Base-by-base conservation (phyloP, 2,329 filamentous ascomycete species). In the Trichoderma sp. region DNA sequence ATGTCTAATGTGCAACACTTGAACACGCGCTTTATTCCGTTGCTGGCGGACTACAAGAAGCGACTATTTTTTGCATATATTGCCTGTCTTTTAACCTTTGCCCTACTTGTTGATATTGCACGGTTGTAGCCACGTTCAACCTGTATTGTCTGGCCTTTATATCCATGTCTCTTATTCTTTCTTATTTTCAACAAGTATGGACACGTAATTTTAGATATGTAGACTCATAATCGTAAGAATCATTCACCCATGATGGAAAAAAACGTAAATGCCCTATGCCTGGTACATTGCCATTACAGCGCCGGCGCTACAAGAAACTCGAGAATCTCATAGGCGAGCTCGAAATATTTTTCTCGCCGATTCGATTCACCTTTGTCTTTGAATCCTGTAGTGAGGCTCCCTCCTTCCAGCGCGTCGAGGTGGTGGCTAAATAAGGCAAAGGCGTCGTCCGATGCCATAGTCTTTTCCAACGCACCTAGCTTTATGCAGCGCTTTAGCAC, bases 401-500 rank as follows among this genome's bases (percentile, higher is more conserved):
- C 85, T 2, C 77, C 76, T 40, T 89, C 85, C 27, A 89, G 74
- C 7, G 79, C 80, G 47, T 83, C 79, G 33, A 90, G 78, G 56
- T 87, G 81, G 70, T 84, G 79, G 49, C 77, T 77, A 72, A 90
- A 85, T 56, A 82, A 75, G 31, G 78, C 75, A 4, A 80, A 71
- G 21, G 77, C 77, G 55, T 76, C 76, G 24, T 73, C 76, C 27
- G 74, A 74, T 5, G 68, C 71, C 19, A 85, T 77, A 16, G 87
- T 73, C 35, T 74, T 72, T 73, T 86, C 83, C 24, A 89, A 73
- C 0, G 77, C 78, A 37, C 81, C 80, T 21, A 76, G 79, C 21
- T 85, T 79, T 13, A 89, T 72, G 70, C 89, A 86, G 7, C 84
- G 82, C 70, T 82, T 80, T 53, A 93, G 77, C 43, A 92, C 80